Evolutionary conservation across 192 early-diverging fungal genomes (phyloP).

Genomic region (Phlyctochytrium bullatum): DNA sequence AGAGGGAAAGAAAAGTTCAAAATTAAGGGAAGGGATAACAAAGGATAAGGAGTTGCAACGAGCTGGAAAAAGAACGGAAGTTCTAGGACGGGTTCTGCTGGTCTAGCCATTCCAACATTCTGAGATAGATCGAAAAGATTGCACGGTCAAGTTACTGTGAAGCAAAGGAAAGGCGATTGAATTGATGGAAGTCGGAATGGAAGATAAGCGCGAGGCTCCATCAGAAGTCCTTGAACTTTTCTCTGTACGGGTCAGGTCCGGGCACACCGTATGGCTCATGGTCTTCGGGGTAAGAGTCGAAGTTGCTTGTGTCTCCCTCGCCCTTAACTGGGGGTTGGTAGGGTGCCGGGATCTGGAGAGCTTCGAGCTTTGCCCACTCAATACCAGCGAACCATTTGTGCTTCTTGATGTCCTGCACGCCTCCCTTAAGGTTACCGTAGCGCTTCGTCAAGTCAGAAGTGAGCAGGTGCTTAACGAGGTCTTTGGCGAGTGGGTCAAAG

Average conservation of each 20-base stretch:
- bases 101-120: too few relatives aligned
- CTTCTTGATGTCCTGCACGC: slow-evolving; percentile 79
- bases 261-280: slow-evolving; percentile 72
- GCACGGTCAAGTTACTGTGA: too few relatives aligned
- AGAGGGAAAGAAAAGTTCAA: too few relatives aligned
- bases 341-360: slow-evolving; percentile 71
- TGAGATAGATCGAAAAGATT: too few relatives aligned
- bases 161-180: too few relatives aligned
- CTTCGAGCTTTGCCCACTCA: slow-evolving; percentile 74
- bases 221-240: slow-evolving; percentile 70
- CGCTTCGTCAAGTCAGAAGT: slow-evolving; percentile 80
- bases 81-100: too few relatives aligned
- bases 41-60: too few relatives aligned
- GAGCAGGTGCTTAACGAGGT: slow-evolving; percentile 79
- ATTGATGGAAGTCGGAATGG: too few relatives aligned
- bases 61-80: too few relatives aligned
- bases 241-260: slow-evolving; percentile 62
- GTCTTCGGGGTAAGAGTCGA: slow-evolving; percentile 87
- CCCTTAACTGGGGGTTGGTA: slow-evolving; percentile 73
- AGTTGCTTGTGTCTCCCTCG: slow-evolving; percentile 86
- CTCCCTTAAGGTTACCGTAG: slow-evolving; percentile 82
- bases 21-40: too few relatives aligned
- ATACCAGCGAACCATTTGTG: slow-evolving; percentile 89
- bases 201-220: too few relatives aligned
- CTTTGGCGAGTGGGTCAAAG: slow-evolving; percentile 78